Evolutionary conservation across 2,329 filamentous ascomycete species (phyloP).

Genomic region (Scopulariopsis brevicaulis): DNA sequence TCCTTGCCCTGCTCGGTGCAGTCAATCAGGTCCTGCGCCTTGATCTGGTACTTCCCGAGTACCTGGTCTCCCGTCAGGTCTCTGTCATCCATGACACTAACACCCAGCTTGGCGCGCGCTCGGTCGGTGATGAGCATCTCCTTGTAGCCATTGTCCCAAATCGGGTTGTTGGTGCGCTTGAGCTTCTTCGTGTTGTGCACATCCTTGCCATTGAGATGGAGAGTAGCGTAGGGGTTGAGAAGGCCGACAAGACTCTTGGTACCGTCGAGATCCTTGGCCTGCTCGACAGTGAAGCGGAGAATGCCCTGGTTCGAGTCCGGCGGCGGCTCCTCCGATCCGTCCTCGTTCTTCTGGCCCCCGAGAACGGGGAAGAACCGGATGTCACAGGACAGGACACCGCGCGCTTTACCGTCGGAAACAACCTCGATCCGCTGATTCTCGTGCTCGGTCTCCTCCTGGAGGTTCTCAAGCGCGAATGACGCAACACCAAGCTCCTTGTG

Average conservation of each 20-base stretch:
- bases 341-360: constrained; percentile 56
- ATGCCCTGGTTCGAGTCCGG: constrained; percentile 93
- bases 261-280: constrained; percentile 90
- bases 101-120: constrained; percentile 77
- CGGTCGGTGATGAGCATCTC: constrained; percentile 92
- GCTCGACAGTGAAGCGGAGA: constrained; percentile 82
- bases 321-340: constrained; percentile 68
- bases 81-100: constrained; percentile 92
- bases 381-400: constrained; percentile 70
- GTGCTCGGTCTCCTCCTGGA: constrained; percentile 66
- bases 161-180: constrained; percentile 94
- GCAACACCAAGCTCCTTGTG: constrained; percentile 84
- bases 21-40: constrained; percentile 84
- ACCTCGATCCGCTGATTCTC: constrained; percentile 83
- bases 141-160: constrained; percentile 87
- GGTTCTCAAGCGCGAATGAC: constrained; percentile 71
- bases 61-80: constrained; percentile 74
- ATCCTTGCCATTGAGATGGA: constrained; percentile 87
- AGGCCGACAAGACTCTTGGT: constrained; percentile 84
- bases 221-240: constrained; percentile 80
- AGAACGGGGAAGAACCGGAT: constrained; percentile 93
- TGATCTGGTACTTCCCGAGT: constrained; percentile 88
- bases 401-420: constrained; percentile 69
- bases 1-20: constrained; percentile 87
- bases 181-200: constrained; percentile 82